phyloP scores from a whole-genome alignment of 306 rosid species.

The Fragaria nilgerrensis region DNA sequence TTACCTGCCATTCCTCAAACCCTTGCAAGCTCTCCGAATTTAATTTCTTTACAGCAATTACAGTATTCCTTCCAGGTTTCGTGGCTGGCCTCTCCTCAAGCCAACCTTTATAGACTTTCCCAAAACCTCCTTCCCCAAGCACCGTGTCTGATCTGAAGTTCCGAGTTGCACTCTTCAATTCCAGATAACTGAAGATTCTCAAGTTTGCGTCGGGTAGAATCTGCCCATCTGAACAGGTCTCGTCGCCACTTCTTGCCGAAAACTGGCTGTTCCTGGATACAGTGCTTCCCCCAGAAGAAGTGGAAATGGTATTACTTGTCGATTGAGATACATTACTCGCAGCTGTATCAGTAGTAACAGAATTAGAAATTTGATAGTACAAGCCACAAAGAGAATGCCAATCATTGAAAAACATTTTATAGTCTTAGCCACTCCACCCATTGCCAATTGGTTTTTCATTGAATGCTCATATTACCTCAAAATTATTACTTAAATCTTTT shows the following conservation, averaged over 20 bases:
- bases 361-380: not conserved
- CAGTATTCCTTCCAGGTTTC: conserved; percentile 50
- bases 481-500: not conserved
- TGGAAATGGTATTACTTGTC: conserved; percentile 47
- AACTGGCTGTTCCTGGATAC: conserved; percentile 56
- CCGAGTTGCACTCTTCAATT: conserved; percentile 69
- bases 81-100: conserved; percentile 62
- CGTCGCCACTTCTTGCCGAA: conserved; percentile 54
- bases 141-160: conserved; percentile 73
- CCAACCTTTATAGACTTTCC: conserved; percentile 90
- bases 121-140: conserved; percentile 97
- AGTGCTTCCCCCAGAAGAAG: conserved; percentile 47
- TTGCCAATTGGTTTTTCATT: not conserved
- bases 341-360: not conserved
- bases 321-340: conserved; percentile 45
- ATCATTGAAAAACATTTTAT: not conserved
- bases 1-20: conserved; percentile 88
- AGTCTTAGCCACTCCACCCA: not conserved
- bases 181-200: conserved; percentile 66
- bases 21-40: conserved; percentile 93
- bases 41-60: conserved; percentile 85
- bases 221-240: conserved; percentile 51
- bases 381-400: not conserved
- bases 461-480: not conserved
- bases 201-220: conserved; percentile 69